Evolutionary conservation across 2,329 filamentous ascomycete genomes (phyloP), one percentile per base, ranked within the genome.

Genomic region (Diplodia seriata): DNA sequence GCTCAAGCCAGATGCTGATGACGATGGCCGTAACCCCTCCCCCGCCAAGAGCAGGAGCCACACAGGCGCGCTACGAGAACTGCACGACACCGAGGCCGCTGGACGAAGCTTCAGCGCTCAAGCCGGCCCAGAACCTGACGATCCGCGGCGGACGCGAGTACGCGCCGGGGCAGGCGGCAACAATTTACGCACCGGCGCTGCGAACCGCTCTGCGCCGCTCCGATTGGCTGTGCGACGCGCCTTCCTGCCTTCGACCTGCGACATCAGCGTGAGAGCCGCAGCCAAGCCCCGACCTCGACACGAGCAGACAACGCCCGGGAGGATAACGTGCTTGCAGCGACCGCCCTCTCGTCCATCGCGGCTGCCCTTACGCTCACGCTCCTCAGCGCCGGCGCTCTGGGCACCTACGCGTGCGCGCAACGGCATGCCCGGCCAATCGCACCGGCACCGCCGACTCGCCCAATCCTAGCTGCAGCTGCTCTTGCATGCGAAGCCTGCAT

Each of bases 401-500:
- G 23, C 56, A 49, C 15, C 56, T 40, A 33, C 38, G 59, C 59
- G 40, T 33, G 40, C 40, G 40, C 40, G 57, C 57, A 61, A 61
- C 57, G 57, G 57, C 18, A 43, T 49, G 57, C 36, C 57, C 57
- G 57, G 23, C 57, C 57, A 61, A 49, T 61, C 57, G 57, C 29
- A 43, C 26, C 59, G 59, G 43, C 59, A 8, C 43, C 43, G 11
- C 59, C 43, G 59, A 11, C 53, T 54, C 63, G 53, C 36, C 65
- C 65, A 57, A 67, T 57, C 55, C 55, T 5, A 56, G 54, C 47
- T 67, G 65, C 65, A 57, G 65, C 54, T 61, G 40, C 51, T 57
- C 18, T 59, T 67, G 55, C 59, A 63, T 51, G 59, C 59, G 47
- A 63, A 36, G 59, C 53, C 43, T 67, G 65, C 65, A 67, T 67